Evolutionary conservation across 2,329 filamentous ascomycete genomes (phyloP).

Genomic region (Aspergillus latus): DNA sequence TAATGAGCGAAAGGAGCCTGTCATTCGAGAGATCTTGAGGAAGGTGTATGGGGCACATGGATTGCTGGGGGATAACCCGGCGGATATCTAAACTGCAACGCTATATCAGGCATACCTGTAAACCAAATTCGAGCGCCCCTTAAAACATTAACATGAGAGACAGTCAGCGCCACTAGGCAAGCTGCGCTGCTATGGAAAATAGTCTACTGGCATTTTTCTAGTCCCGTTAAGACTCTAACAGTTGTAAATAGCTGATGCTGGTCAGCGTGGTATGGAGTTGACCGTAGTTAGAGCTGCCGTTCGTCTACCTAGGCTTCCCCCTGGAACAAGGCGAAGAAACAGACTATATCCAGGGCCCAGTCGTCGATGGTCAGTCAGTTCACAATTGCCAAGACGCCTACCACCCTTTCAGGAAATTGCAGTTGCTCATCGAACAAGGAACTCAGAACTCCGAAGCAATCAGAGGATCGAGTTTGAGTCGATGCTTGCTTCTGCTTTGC

Average conservation of each 20-base stretch:
- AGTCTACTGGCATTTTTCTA: neutral
- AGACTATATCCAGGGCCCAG: neutral
- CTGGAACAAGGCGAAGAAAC: neutral
- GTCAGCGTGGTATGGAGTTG: neutral
- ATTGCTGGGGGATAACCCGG: neutral
- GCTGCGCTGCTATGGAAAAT: neutral
- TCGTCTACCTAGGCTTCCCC: neutral
- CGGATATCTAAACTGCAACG: neutral
- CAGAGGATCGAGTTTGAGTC: neutral
- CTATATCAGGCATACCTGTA: neutral
- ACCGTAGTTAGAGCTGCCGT: neutral
- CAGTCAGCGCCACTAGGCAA: neutral
- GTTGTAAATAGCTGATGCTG: neutral
- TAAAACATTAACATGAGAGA: neutral
- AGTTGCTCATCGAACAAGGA: neutral
- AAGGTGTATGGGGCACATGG: constrained; percentile 27
- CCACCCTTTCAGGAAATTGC: neutral
- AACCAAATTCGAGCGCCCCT: neutral
- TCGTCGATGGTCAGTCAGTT: neutral
- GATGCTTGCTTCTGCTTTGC: neutral
- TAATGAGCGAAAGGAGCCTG: constrained; percentile 44
- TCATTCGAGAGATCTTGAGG: constrained; percentile 42
- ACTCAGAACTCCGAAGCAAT: neutral
- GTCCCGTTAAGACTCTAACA: neutral
- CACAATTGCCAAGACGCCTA: neutral